Evolutionary conservation across 352 stramenopile species (phyloP), one percentile per base, ranked within the genome.

Genomic region (Pythium volutum): DNA sequence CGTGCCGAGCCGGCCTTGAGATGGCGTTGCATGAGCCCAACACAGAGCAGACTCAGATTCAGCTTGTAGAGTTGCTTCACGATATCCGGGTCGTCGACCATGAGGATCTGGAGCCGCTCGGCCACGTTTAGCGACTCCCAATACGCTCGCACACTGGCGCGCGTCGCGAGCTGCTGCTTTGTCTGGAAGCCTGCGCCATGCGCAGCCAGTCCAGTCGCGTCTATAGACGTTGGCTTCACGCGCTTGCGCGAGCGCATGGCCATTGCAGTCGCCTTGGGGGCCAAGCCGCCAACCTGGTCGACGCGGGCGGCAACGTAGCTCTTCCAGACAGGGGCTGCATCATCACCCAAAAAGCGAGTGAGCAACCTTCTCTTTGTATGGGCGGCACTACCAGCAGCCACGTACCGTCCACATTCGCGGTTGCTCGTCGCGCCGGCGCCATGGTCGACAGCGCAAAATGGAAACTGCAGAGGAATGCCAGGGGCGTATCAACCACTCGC

Each of bases 1-100:
- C 55, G 36, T 14, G 36, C 18, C 15, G 69, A 60, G 4, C 74
- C 73, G 2, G 68, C 74, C 71, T 89, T 92, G 51, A 94, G 73
- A 41, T 91, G 85, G 11, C 82, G 77, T 51, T 92, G 85, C 82
- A 94, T 90, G 22, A 94, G 68, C 18, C 85, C 85, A 4, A 94
- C 85, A 52, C 85, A 94, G 9, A 94, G 63, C 45, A 94, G 71
- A 36, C 82, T 91, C 48, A 91, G 59, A 23, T 94, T 94, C n/a
- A 94, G 71, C 53, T 94, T 94, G 64, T 94, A 94, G 3, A 94
- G 69, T 52, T 91, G 82, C 71, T 91, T 94, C 11, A 94, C 85
- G 8, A 92, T 76, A 20, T 94, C 85, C 0, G 85, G 76, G 1
- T 91, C 77, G 58, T 92, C 82, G 59, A 94, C 64, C 53, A 92